A percentile compares a stretch with the other conserved stretches of the same genome.
These are phyloP conservation scores for Hymenoscyphus repandus DNA, from an alignment of 2,329 filamentous ascomycete genomes.

Conservation along the genomic window DNA sequence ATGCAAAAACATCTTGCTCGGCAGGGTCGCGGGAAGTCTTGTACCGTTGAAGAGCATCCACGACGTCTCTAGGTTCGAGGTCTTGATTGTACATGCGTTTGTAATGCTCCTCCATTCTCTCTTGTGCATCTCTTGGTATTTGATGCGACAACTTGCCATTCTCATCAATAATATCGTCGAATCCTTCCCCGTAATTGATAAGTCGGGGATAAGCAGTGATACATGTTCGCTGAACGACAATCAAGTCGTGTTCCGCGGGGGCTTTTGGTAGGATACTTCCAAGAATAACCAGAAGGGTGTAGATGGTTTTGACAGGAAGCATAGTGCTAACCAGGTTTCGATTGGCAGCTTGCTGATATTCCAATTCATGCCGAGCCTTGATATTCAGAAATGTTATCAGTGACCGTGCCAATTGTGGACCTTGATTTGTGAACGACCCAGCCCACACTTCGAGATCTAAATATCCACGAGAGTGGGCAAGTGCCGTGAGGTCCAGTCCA, in stretches of 20 bases:
- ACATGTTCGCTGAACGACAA: constrained; percentile 77
- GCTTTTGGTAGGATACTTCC: constrained; percentile 61
- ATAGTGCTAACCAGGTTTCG: constrained; percentile 63
- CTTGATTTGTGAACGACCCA: constrained; percentile 57
- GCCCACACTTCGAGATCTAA: constrained; percentile 81
- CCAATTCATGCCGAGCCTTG: constrained; percentile 76
- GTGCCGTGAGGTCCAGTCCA: constrained; percentile 78
- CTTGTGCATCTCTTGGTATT: constrained; percentile 72
- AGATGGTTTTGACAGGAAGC: constrained; percentile 80
- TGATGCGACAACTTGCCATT: constrained; percentile 80
- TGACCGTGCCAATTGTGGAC: constrained; percentile 62
- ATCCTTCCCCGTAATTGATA: constrained; percentile 93
- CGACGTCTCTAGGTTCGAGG: constrained; percentile 77
- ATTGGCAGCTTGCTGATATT: constrained; percentile 66
- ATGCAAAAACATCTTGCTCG: constrained; percentile 93
- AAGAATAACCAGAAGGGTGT: constrained; percentile 72
- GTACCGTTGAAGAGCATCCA: constrained; percentile 77
- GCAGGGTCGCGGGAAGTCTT: constrained; percentile 79
- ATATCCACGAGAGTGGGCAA: constrained; percentile 75
- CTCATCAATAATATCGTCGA: constrained; percentile 82
- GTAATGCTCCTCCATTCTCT: constrained; percentile 95
- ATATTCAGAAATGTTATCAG: constrained; percentile 77
- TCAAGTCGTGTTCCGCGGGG: constrained; percentile 58
- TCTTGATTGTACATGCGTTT: constrained; percentile 97
- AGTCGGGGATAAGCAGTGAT: constrained; percentile 89